Evolutionary conservation across 2,329 filamentous ascomycete genomes (phyloP), one percentile per base, ranked within the genome.

Genomic region (Oidium heveae): DNA sequence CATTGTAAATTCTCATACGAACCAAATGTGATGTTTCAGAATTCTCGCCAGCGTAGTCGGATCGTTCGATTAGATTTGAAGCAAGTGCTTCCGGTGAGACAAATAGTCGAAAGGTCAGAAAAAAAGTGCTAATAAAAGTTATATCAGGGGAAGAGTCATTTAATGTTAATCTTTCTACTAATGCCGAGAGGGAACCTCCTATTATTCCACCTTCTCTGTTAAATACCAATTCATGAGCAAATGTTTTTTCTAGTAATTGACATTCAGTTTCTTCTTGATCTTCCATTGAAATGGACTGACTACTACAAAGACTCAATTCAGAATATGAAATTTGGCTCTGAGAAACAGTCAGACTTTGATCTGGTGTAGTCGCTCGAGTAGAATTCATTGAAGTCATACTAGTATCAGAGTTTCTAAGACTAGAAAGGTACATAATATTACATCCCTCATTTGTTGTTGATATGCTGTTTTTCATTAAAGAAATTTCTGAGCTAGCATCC

Each of bases 181-280:
- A 71, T 1, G 91, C 91, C 5, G 84, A 79, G 13, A 98, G 74
- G 2, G 87, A 93, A 15, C 91, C 91, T 50, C 91, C 91, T 44
- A 85, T 85, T n/a, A 98, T 82, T 58, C 94, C 84, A 1, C 89
- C 88, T 60, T 96, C 89, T 66, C 93, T 93, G 70, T 93, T 95
- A 66, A 85, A 83, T 63, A 94, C 80, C 51, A 98, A 74, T 65
- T 98, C 89, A 63, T 95, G 85, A 0, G 86, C 86, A 63, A 78
- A 95, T 0, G 88, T 94, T 68, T 84, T 93, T 65, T 88, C 85
- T n/a, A 94, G 71, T n/a, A 95, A 71, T 62, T 82, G 82, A 4
- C 77, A 82, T 65, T 94, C 89, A 0, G 82, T 78, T 52, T 94
- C 87, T 37, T 86, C 80, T 13, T 75, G 72, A 56, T 89, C 86